Evolutionary conservation across 2,329 filamentous ascomycete species (phyloP).

Genomic region (Alternaria sp.): DNA sequence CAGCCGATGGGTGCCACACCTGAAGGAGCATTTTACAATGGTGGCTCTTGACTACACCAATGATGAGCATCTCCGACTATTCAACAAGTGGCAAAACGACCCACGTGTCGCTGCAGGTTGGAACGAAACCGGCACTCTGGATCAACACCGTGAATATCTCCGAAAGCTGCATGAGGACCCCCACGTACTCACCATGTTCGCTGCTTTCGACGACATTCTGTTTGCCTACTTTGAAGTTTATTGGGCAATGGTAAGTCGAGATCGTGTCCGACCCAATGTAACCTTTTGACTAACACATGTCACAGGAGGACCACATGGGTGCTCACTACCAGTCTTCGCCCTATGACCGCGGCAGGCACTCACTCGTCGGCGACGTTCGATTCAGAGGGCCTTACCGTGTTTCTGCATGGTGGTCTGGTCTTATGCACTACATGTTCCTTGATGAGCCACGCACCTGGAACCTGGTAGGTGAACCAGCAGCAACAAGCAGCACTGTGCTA

Average conservation of each 20-base stretch:
- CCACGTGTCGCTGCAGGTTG: slow-evolving; percentile 81
- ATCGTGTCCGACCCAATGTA: neutral
- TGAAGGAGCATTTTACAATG: slow-evolving; percentile 80
- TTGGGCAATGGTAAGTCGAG: slow-evolving; percentile 70
- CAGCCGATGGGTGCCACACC: slow-evolving; percentile 79
- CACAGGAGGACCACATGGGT: slow-evolving; percentile 67
- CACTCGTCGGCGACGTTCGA: slow-evolving; percentile 64
- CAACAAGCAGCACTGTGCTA: slow-evolving; percentile 73
- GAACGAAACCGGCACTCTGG: slow-evolving; percentile 80
- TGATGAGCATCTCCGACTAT: slow-evolving; percentile 71
- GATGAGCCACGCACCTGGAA: slow-evolving; percentile 65
- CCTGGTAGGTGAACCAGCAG: slow-evolving; percentile 75
- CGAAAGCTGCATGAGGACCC: slow-evolving; percentile 73
- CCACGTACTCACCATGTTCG: slow-evolving; percentile 75
- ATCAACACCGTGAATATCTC: slow-evolving; percentile 78
- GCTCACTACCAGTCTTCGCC: slow-evolving; percentile 65
- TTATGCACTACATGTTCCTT: slow-evolving; percentile 68
- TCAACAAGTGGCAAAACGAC: slow-evolving; percentile 85
- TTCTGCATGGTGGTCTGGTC: slow-evolving; percentile 66
- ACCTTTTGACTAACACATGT: slow-evolving; percentile 26
- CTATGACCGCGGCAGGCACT: slow-evolving; percentile 69
- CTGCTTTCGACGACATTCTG: slow-evolving; percentile 72
- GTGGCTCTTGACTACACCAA: slow-evolving; percentile 75
- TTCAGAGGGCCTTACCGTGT: slow-evolving; percentile 66
- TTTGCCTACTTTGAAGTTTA: slow-evolving; percentile 86